Conservation (phyloP, 768 basidiomycete species). For the Kwoniella sp. region DNA sequence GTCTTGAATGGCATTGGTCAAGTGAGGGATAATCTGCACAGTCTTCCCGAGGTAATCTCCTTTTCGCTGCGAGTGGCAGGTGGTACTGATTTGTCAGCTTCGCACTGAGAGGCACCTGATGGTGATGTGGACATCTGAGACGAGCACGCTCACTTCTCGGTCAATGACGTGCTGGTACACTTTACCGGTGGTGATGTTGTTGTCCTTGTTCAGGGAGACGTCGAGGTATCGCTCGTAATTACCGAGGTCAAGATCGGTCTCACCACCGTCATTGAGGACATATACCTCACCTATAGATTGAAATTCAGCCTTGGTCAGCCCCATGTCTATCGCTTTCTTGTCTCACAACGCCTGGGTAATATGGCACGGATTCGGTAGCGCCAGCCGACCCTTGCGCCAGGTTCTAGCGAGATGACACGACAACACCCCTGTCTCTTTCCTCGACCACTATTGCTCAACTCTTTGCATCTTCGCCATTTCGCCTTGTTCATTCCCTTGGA, state of each 20-base stretch:
- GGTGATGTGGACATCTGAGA: too few species aligned
- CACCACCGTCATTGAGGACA: conserved; percentile 95
- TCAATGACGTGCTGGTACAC: conserved; percentile 97
- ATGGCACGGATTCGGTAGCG: background rate
- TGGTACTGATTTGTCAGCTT: too few species aligned
- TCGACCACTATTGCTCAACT: too few species aligned
- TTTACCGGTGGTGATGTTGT: conserved; percentile 98
- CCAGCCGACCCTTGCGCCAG: too few species aligned
- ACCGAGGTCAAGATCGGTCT: conserved; percentile 95
- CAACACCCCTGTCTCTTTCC: too few species aligned
- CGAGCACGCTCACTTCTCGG: conserved; percentile 70
- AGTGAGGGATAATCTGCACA: conserved; percentile 93
- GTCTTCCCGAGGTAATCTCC: conserved; percentile 89
- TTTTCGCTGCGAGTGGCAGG: conserved; percentile 53
- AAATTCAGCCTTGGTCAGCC: conserved; percentile 3
- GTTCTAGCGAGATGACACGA: too few species aligned
- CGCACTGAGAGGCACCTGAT: too few species aligned
- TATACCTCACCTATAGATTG: conserved; percentile 82
- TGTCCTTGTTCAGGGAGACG: conserved; percentile 87
- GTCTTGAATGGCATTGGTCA: conserved; percentile 96
- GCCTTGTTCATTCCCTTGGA: background rate
- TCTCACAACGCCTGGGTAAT: too few species aligned
- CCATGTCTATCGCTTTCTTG: background rate
- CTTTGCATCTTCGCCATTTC: too few species aligned
- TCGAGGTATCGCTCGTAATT: conserved; percentile 98